Percentiles rank a stretch among this genome's conserved stretches.
Evolutionary conservation across 495 filamentous ascomycete genomes (phyloP).

Genomic region (Penicillium samsonianum): DNA sequence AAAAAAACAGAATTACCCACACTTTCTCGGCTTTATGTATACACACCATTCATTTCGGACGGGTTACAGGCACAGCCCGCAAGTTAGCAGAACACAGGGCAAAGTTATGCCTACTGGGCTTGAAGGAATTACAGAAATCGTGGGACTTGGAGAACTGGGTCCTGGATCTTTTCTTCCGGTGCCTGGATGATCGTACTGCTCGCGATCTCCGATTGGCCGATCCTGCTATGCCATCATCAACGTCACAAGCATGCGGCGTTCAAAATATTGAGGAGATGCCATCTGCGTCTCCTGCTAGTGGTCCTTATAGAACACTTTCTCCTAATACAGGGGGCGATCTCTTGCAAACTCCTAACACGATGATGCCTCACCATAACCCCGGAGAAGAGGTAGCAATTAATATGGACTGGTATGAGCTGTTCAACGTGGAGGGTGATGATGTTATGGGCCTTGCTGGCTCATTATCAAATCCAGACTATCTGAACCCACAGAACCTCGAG

Average conservation of each 20-base stretch:
- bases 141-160: constrained; percentile 54
- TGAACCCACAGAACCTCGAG: constrained; percentile 44
- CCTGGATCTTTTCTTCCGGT: constrained; percentile 48
- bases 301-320: background rate
- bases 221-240: constrained; percentile 10
- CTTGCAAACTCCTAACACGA: background rate
- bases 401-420: constrained; percentile 42
- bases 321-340: background rate
- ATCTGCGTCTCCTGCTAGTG: background rate
- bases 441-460: constrained; percentile 33
- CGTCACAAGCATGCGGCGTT: background rate
- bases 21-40: constrained; percentile 50
- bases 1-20: constrained; percentile 45
- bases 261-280: constrained; percentile 1
- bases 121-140: constrained; percentile 50
- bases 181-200: constrained; percentile 47
- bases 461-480: constrained; percentile 35
- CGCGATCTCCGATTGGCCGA: constrained; percentile 36
- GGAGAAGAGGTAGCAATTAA: constrained; percentile 22
- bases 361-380: background rate
- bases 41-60: constrained; percentile 47
- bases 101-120: constrained; percentile 45
- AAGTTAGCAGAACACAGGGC: constrained; percentile 51
- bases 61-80: constrained; percentile 37
- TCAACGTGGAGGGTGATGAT: constrained; percentile 41